Evolutionary conservation across 169 alveolate species (phyloP).

Genomic region (Plasmodium vivax): DNA sequence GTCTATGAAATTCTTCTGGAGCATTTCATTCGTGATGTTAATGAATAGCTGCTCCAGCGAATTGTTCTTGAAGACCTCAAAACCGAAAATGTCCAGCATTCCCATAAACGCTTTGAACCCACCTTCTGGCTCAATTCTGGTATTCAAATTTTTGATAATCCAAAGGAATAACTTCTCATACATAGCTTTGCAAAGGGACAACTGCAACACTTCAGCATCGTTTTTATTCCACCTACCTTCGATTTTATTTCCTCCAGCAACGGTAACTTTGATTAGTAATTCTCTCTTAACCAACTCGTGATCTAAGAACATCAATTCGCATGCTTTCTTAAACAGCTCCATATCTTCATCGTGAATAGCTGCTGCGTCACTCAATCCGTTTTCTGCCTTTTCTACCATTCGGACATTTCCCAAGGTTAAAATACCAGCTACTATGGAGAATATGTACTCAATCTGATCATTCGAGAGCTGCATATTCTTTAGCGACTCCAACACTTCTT

Average conservation of each 20-base stretch:
- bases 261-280: slow-evolving; percentile 85
- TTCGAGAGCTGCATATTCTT: slow-evolving; percentile 91
- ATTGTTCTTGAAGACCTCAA: slow-evolving; percentile 95
- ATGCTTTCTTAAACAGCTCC: slow-evolving; percentile 83
- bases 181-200: slow-evolving; percentile 94
- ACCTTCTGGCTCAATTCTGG: slow-evolving; percentile 90
- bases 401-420: slow-evolving; percentile 96
- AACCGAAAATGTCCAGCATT: slow-evolving; percentile 97
- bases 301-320: slow-evolving; percentile 87
- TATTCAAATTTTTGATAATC: slow-evolving; percentile 95
- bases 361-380: slow-evolving; percentile 92
- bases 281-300: slow-evolving; percentile 83
- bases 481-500: slow-evolving; percentile 93
- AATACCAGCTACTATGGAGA: slow-evolving; percentile 92
- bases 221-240: slow-evolving; percentile 89
- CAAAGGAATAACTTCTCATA: slow-evolving; percentile 96
- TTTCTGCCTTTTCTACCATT: slow-evolving; percentile 88
- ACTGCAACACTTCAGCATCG: slow-evolving; percentile 89
- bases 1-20: slow-evolving; percentile 94
- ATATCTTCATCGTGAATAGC: slow-evolving; percentile 80
- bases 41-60: slow-evolving; percentile 96
- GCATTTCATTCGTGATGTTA: slow-evolving; percentile 96
- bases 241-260: slow-evolving; percentile 87
- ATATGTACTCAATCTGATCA: slow-evolving; percentile 89
- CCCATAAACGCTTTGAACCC: slow-evolving; percentile 93